Percentiles rank a stretch among this genome's conserved stretches.
Conservation (phyloP, 1,284 basidiomycete genomes). For the Microbotryum saponariae region DNA sequence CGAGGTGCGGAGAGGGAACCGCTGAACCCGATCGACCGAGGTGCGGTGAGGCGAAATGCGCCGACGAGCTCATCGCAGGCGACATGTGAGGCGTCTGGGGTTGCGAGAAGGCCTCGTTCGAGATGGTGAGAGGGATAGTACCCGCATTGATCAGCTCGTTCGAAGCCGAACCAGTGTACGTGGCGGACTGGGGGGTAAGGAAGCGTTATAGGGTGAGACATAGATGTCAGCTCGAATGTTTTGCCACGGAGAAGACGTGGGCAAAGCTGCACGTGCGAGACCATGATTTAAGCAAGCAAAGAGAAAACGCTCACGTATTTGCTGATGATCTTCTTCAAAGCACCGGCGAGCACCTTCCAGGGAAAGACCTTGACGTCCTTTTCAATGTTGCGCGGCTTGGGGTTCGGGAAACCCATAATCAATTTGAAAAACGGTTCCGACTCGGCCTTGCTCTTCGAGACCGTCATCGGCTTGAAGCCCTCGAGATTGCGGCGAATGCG, state of each 20-base stretch:
- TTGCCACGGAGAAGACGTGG: not conserved
- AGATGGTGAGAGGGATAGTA: not conserved
- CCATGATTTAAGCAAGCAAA: not conserved
- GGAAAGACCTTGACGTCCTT: slow-evolving; percentile 96
- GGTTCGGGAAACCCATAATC: slow-evolving; percentile 91
- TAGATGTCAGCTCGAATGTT: not conserved
- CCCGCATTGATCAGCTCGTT: not conserved
- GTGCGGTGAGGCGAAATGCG: not conserved
- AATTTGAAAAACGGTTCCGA: slow-evolving; percentile 80
- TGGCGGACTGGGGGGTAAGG: slow-evolving; percentile 21
- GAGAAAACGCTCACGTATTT: slow-evolving; percentile 49
- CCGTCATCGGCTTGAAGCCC: slow-evolving; percentile 79
- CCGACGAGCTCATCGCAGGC: not conserved
- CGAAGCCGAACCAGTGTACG: slow-evolving; percentile 14
- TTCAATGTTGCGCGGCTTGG: slow-evolving; percentile 91
- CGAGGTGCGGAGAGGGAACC: slow-evolving; percentile 1
- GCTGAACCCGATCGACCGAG: not conserved
- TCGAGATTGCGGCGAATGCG: slow-evolving; percentile 88
- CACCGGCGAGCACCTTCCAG: slow-evolving; percentile 73
- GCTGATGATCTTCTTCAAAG: slow-evolving; percentile 81
- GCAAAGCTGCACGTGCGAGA: not conserved
- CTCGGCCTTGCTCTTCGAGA: slow-evolving; percentile 74
- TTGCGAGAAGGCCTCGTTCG: not conserved
- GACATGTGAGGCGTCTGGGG: not conserved
- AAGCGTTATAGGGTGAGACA: not conserved